Conservation (phyloP, 192 early-diverging fungal species). For the Piromyces sp. region DNA sequence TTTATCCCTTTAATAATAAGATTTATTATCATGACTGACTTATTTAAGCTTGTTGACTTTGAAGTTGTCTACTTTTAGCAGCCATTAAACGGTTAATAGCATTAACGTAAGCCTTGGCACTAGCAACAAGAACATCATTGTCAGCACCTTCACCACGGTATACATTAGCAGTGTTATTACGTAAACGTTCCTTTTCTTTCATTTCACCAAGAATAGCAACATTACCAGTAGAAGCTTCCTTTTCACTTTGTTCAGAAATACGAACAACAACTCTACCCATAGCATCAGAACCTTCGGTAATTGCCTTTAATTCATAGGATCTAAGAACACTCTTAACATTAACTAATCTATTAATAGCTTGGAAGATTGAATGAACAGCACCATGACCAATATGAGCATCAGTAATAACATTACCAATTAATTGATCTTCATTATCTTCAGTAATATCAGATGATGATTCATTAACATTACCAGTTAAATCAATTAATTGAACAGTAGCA, state of each 20-base stretch:
- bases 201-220: slow-evolving; percentile 7
- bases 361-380: slow-evolving; percentile 77
- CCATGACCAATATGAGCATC: slow-evolving; percentile 77
- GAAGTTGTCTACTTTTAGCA: background rate
- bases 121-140: slow-evolving; percentile 70
- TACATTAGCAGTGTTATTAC: slow-evolving; percentile 14
- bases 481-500: slow-evolving; percentile 60
- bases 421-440: slow-evolving; percentile 10
- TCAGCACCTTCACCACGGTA: slow-evolving; percentile 64
- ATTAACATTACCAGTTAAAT: slow-evolving; percentile 16
- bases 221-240: slow-evolving; percentile 2
- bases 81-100: slow-evolving; percentile 59
- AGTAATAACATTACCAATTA: background rate
- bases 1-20: too few species aligned
- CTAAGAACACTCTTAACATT: slow-evolving; percentile 55
- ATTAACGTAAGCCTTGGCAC: slow-evolving; percentile 72
- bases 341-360: slow-evolving; percentile 71
- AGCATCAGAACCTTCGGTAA: slow-evolving; percentile 72
- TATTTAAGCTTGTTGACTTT: background rate
- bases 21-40: too few species aligned
- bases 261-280: slow-evolving; percentile 70
- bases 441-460: slow-evolving; percentile 5
- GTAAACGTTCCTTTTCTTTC: slow-evolving; percentile 6
- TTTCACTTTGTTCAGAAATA: slow-evolving; percentile 16
- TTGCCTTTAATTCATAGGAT: slow-evolving; percentile 70